Conservation (phyloP, 2,329 filamentous ascomycete species). For the Fusarium secorum region DNA sequence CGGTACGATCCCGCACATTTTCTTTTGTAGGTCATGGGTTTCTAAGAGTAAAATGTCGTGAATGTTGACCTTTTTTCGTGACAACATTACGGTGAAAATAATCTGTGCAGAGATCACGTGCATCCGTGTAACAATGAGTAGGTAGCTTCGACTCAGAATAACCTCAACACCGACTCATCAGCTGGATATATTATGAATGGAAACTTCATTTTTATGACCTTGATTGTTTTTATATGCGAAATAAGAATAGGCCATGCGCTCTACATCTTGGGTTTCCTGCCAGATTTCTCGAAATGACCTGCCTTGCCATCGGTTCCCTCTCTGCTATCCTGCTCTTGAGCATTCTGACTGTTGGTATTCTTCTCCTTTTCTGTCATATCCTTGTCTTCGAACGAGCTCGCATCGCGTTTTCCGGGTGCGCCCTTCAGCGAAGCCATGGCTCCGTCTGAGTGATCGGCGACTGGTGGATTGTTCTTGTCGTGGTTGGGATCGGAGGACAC, state of each 20-base stretch:
- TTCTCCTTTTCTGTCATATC: slow-evolving; percentile 13
- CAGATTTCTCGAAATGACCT: slow-evolving; percentile 9
- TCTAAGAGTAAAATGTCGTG: background rate
- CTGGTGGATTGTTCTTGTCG: background rate
- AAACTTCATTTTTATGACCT: background rate
- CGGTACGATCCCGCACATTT: slow-evolving; percentile 9
- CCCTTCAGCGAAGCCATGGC: slow-evolving; percentile 22
- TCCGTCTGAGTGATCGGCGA: slow-evolving; percentile 6
- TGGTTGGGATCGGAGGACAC: slow-evolving; percentile 6
- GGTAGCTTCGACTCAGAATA: background rate
- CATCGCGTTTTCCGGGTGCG: slow-evolving; percentile 4
- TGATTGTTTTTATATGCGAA: fast-evolving
- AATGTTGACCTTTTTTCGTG: background rate
- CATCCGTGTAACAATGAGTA: background rate
- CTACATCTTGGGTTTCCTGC: slow-evolving; percentile 3
- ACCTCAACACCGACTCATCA: background rate
- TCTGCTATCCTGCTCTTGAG: slow-evolving; percentile 8
- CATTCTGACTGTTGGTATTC: slow-evolving; percentile 14
- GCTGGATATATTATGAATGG: fast-evolving
- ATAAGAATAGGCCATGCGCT: fast-evolving
- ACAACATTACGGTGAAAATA: background rate
- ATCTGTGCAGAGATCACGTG: slow-evolving; percentile 11
- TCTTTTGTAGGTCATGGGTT: background rate
- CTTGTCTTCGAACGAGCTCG: slow-evolving; percentile 3
- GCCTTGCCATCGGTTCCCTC: background rate